Evolutionary conservation across 2,329 filamentous ascomycete genomes (phyloP).

Genomic region (Periconia sp.): DNA sequence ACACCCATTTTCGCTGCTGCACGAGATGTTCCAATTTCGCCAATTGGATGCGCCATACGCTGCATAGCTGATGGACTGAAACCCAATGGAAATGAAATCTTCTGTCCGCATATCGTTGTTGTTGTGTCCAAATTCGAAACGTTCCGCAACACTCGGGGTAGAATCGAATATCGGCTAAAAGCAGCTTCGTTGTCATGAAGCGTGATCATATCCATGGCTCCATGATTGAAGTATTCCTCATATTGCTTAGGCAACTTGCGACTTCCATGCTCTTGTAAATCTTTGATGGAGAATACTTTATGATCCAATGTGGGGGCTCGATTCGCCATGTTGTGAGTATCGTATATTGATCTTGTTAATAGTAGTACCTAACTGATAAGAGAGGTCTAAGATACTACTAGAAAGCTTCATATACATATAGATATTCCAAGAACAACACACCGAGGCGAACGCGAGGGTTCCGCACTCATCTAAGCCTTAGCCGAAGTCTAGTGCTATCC

Average conservation of each 20-base stretch:
- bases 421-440: no score
- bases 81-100: constrained; percentile 43
- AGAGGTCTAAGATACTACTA: no score
- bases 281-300: constrained; percentile 14
- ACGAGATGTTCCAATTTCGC: constrained; percentile 64
- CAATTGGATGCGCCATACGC: constrained; percentile 66
- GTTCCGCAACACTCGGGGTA: constrained; percentile 37
- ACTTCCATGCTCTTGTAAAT: constrained; percentile 43
- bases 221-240: constrained; percentile 58
- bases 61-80: constrained; percentile 67
- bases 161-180: constrained; percentile 35
- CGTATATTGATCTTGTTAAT: no score
- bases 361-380: no score
- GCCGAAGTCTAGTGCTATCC: no score
- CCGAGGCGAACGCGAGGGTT: no score
- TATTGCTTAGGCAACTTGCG: constrained; percentile 49
- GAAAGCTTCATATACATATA: no score
- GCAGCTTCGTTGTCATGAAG: constrained; percentile 35
- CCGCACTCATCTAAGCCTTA: no score
- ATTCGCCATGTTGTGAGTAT: constrained; percentile 14
- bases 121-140: constrained; percentile 24
- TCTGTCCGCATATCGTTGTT: constrained; percentile 34
- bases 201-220: constrained; percentile 61
- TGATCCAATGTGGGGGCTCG: constrained; percentile 13
- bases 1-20: constrained; percentile 65